Conservation (phyloP, 176 grass and related monocot species). For the Ampelocalamus luodianensis region DNA sequence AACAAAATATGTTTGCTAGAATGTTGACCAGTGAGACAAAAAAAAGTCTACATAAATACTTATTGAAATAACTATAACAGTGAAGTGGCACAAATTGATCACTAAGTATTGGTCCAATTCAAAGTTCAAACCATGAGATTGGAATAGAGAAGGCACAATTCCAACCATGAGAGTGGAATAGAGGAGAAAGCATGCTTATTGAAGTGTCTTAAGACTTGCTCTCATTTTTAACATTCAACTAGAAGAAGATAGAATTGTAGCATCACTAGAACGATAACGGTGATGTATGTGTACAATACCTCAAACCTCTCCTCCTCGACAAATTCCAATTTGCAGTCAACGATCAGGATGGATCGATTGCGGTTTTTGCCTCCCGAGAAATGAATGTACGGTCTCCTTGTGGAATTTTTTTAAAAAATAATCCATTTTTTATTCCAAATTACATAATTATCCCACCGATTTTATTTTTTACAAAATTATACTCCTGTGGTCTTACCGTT, state of each 20-base stretch:
- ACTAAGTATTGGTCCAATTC: neutral
- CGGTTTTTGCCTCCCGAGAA: neutral
- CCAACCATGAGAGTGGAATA: neutral
- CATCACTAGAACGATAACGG: neutral
- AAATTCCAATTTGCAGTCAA: conserved; percentile 19
- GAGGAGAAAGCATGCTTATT: neutral
- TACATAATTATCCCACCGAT: too few species aligned
- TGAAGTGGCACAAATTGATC: neutral
- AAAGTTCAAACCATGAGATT: conserved; percentile 13
- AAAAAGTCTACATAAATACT: neutral
- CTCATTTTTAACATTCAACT: neutral
- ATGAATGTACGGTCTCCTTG: neutral
- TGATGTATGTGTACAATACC: conserved; percentile 39
- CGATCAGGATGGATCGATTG: conserved; percentile 1
- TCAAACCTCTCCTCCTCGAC: conserved; percentile 69
- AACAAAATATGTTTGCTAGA: conserved; percentile 13
- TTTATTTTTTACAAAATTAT: too few species aligned
- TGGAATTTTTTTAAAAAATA: too few species aligned
- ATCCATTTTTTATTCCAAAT: too few species aligned
- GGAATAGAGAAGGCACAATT: conserved; percentile 15
- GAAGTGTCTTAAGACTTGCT: neutral
- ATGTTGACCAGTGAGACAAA: neutral
- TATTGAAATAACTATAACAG: neutral
- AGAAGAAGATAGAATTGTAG: too few species aligned
- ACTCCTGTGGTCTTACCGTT: too few species aligned